These are phyloP conservation scores for Scedosporium apiospermum DNA, from an alignment of 2,329 filamentous ascomycete genomes.

Conservation along the genomic window DNA sequence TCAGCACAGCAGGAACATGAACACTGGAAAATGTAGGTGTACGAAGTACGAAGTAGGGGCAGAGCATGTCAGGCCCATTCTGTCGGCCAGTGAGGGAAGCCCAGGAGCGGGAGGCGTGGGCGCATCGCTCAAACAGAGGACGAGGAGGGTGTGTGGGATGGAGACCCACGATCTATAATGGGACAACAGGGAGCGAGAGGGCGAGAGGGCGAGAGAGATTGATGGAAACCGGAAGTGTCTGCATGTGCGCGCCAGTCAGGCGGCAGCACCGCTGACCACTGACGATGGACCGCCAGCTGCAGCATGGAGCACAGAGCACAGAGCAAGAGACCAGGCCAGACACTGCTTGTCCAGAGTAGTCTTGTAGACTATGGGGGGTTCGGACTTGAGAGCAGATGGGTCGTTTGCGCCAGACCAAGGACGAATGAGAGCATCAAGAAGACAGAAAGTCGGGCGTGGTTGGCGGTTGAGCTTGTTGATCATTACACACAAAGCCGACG, in stretches of 20 bases:
- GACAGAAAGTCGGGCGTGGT: not conserved
- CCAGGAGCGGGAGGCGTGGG: not conserved
- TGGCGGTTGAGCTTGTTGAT: not conserved
- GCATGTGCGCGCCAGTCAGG: no score
- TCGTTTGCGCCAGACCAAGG: not conserved
- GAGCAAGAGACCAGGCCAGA: not conserved
- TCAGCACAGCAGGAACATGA: no score
- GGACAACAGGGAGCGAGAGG: no score
- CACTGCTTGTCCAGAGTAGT: no score
- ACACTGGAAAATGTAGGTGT: not conserved
- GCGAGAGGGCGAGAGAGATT: no score
- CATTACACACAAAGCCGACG: not conserved
- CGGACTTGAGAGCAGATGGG: not conserved
- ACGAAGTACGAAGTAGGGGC: not conserved
- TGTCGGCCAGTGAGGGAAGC: conserved; percentile 3
- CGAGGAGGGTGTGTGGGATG: not conserved
- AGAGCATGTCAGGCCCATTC: conserved; percentile 1
- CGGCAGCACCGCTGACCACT: not conserved
- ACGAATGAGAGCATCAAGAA: not conserved
- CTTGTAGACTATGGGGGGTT: not conserved
- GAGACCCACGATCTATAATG: no score
- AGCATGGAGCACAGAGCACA: not conserved
- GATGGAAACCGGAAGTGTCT: no score
- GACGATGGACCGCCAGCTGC: not conserved
- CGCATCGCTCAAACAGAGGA: not conserved